phyloP scores from a whole-genome alignment of 768 basidiomycete genomes.

The Suillus subalutaceus region DNA sequence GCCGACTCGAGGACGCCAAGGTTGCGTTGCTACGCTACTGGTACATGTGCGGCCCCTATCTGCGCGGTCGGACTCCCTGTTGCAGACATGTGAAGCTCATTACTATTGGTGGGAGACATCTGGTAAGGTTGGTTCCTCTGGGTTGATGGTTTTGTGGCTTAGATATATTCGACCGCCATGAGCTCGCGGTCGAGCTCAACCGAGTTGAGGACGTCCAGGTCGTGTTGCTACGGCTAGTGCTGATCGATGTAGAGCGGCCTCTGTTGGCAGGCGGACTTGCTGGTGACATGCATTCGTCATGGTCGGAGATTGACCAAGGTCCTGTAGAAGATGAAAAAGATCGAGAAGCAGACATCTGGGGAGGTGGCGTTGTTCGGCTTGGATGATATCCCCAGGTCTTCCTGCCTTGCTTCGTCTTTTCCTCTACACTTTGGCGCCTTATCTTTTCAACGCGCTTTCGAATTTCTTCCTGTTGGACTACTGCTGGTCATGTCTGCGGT shows the following conservation, averaged over 20 bases:
- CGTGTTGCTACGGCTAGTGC: conserved; percentile 29
- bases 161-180: conserved; percentile 25
- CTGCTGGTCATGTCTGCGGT: conserved; percentile 28
- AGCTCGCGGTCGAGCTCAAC: conserved; percentile 26
- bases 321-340: conserved; percentile 25
- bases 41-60: conserved; percentile 34
- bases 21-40: conserved; percentile 27
- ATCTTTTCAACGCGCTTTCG: conserved; percentile 33
- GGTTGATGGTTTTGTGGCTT: conserved; percentile 29
- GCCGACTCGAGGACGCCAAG: conserved; percentile 33
- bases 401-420: conserved; percentile 28
- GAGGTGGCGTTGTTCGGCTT: conserved; percentile 22
- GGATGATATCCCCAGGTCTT: conserved; percentile 29
- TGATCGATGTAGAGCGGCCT: conserved; percentile 30
- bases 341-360: conserved; percentile 16
- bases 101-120: conserved; percentile 24
- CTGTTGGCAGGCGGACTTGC: conserved; percentile 35
- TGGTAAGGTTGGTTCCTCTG: conserved; percentile 20
- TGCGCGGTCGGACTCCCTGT: conserved; percentile 29
- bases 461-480: conserved; percentile 30
- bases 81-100: conserved; percentile 35
- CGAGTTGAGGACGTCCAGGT: conserved; percentile 33
- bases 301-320: conserved; percentile 33
- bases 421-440: conserved; percentile 32
- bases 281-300: conserved; percentile 33